These are phyloP conservation scores for Mesembryanthemum crystallinum DNA, from an alignment of 148 eudicot genomes.

Conservation along the genomic window DNA sequence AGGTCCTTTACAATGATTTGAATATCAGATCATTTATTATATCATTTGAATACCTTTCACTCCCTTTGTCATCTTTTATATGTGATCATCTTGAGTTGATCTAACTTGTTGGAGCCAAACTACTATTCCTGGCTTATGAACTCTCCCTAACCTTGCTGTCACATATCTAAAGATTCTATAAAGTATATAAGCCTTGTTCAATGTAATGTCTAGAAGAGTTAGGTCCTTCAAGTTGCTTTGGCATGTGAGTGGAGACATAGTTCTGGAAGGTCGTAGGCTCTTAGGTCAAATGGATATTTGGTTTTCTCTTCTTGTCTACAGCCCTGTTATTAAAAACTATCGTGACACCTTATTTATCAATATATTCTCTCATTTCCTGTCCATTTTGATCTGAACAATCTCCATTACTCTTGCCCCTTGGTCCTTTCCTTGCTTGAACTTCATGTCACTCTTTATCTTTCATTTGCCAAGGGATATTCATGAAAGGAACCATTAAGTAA, in stretches of 20 bases:
- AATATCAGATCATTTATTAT: not conserved
- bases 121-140: constrained; percentile 11
- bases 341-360: not conserved
- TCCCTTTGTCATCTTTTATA: not conserved
- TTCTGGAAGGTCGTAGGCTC: constrained; percentile 12
- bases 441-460: constrained; percentile 11
- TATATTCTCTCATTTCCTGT: not conserved
- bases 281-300: not conserved
- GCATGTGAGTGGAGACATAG: not conserved
- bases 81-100: constrained; percentile 1
- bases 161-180: not conserved
- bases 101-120: not conserved
- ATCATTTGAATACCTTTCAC: constrained; percentile 9
- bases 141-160: constrained; percentile 15
- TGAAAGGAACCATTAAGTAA: not conserved
- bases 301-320: not conserved
- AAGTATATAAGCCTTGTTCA: constrained; percentile 1
- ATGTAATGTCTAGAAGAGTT: not conserved
- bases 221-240: not conserved
- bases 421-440: not conserved
- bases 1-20: constrained; percentile 12
- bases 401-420: constrained; percentile 5
- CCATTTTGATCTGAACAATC: not conserved
- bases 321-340: not conserved
- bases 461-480: not conserved